Percentiles rank a stretch among this genome's conserved stretches.
Evolutionary conservation across 148 eudicot genomes (phyloP).

Genomic region (Linanthus parryae): DNA sequence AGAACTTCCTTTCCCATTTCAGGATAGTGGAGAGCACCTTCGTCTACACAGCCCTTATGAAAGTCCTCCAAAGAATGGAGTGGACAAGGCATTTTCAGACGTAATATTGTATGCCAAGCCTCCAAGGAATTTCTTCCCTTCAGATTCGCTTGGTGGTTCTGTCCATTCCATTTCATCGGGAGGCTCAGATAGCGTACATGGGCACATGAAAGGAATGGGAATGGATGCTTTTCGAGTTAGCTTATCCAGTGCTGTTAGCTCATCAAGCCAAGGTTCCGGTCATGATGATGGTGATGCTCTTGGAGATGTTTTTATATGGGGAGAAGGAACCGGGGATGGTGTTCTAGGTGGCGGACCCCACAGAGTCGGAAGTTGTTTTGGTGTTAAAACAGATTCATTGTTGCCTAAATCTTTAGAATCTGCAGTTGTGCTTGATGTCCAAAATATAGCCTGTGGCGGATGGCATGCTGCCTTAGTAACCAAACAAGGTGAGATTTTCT

Average conservation of each 20-base stretch:
- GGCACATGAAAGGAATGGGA: constrained; percentile 68
- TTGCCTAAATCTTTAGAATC: constrained; percentile 93
- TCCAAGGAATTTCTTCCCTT: constrained; percentile 63
- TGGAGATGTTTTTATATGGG: constrained; percentile 97
- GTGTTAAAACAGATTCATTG: constrained; percentile 65
- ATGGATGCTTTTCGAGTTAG: constrained; percentile 87
- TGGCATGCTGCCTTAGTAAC: constrained; percentile 89
- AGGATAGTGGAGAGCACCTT: constrained; percentile 74
- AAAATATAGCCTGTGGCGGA: constrained; percentile 94
- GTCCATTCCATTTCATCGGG: constrained; percentile 84
- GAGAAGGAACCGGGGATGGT: constrained; percentile 91
- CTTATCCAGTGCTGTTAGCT: constrained; percentile 97
- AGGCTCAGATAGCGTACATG: constrained; percentile 73
- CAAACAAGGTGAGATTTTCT: constrained; percentile 94
- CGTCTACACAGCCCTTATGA: constrained; percentile 80
- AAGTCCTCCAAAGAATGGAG: constrained; percentile 80
- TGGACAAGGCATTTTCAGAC: constrained; percentile 79
- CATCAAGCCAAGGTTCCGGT: constrained; percentile 98
- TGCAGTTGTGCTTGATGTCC: constrained; percentile 95
- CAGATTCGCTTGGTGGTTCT: constrained; percentile 67
- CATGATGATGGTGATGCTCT: constrained; percentile 94
- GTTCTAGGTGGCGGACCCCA: constrained; percentile 80
- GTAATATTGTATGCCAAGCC: constrained; percentile 60
- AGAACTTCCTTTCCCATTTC: constrained; percentile 21
- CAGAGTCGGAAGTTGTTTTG: constrained; percentile 40